Conservation (phyloP, 2,329 filamentous ascomycete genomes). For the Neofusicoccum cordaticola region DNA sequence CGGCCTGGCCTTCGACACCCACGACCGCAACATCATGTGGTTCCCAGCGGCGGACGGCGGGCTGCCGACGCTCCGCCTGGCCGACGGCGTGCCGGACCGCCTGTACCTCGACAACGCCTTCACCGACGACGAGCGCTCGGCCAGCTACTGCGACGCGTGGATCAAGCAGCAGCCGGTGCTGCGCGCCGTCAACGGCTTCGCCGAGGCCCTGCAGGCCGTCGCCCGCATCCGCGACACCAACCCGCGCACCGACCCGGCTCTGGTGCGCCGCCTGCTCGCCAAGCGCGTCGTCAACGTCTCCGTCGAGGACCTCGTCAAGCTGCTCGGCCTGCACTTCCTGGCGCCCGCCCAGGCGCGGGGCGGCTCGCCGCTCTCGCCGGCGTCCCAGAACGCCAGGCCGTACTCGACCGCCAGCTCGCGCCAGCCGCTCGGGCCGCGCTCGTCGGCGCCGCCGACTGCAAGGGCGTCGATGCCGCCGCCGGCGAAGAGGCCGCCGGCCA, state of each 20-base stretch:
- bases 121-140: neutral
- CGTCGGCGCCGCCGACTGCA: neutral
- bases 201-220: neutral
- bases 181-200: neutral
- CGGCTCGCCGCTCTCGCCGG: neutral
- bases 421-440: neutral
- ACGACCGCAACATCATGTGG: conserved; percentile 13
- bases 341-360: neutral
- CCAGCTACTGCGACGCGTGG: neutral
- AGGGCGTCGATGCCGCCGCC: neutral
- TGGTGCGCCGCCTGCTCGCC: neutral
- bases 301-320: conserved; percentile 1
- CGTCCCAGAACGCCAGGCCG: neutral
- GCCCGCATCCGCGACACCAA: neutral
- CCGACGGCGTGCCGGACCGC: neutral
- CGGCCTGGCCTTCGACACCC: neutral
- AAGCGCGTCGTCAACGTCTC: conserved; percentile 5
- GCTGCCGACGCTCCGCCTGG: conserved; percentile 1
- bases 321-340: neutral
- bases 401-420: neutral
- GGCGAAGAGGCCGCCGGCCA: neutral
- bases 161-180: neutral
- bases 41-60: neutral
- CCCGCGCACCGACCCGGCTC: neutral
- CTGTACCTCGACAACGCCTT: conserved; percentile 1